Percentiles rank a stretch among this genome's conserved stretches.
Conservation (phyloP, 75 land plant genomes). For the Ceratopteris richardii region DNA sequence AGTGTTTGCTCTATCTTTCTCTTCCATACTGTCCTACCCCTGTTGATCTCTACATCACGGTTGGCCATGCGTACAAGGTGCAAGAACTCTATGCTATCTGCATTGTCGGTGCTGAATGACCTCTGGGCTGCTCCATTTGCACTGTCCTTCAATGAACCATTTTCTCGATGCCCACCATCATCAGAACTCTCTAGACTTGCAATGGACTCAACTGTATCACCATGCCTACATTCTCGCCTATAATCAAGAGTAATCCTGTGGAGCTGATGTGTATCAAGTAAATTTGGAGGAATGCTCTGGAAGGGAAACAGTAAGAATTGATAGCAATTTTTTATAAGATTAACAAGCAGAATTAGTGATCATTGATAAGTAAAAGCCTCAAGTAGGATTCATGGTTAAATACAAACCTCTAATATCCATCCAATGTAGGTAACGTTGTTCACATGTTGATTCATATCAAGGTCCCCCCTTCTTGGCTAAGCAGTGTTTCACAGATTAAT, state of each 20-base stretch:
- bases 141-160: background rate
- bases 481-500: too few relatives aligned
- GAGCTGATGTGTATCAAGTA: constrained; percentile 60
- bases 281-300: constrained; percentile 66
- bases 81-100: constrained; percentile 26
- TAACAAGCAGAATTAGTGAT: too few relatives aligned
- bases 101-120: background rate
- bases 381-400: constrained; percentile 1
- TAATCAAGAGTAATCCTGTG: constrained; percentile 62
- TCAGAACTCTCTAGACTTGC: constrained; percentile 29
- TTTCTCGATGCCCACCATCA: background rate
- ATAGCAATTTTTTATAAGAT: too few relatives aligned
- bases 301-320: too few relatives aligned
- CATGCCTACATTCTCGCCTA: constrained; percentile 70
- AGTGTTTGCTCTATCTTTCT: constrained; percentile 13
- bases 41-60: constrained; percentile 63
- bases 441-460: constrained; percentile 47
- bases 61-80: constrained; percentile 57
- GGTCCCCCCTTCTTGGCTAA: constrained; percentile 31
- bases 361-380: background rate
- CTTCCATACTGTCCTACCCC: constrained; percentile 86
- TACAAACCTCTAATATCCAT: constrained; percentile 35
- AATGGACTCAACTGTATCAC: constrained; percentile 68
- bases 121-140: constrained; percentile 18
- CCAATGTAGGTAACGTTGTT: constrained; percentile 42